Conservation (phyloP, 2,329 filamentous ascomycete genomes). For the Paecilomyces dactylethromorphus region DNA sequence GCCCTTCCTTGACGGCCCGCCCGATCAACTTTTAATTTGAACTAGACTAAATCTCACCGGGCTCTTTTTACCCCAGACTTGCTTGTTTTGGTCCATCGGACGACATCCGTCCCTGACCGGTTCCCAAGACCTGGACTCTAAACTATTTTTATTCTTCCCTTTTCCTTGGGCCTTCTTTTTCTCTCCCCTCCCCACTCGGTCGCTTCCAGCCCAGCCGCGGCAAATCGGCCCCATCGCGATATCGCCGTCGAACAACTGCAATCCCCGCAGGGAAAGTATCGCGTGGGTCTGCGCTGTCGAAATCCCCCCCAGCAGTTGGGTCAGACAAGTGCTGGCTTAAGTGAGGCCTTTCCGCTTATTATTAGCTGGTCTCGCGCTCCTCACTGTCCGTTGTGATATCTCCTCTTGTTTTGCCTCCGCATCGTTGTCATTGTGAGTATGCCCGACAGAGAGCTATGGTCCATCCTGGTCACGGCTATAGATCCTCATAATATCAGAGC, state of each 20-base stretch:
- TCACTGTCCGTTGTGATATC: neutral
- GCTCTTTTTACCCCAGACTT: neutral
- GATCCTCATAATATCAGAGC: constrained; percentile 26
- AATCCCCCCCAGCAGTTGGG: neutral
- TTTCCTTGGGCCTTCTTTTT: neutral
- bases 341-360: neutral
- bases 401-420: neutral
- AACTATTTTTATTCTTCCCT: neutral
- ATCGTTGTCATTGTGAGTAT: neutral
- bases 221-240: neutral
- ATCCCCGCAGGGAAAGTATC: neutral
- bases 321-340: neutral
- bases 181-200: neutral
- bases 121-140: neutral
- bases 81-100: neutral
- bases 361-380: neutral
- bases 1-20: too few species aligned
- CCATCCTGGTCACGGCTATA: constrained; percentile 19
- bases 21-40: neutral
- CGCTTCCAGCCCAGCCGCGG: neutral
- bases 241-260: neutral
- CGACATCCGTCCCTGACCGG: neutral
- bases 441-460: neutral
- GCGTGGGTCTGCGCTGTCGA: neutral
- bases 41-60: neutral